Base-by-base conservation (phyloP, 768 basidiomycete genomes). In the Mycena venus region DNA sequence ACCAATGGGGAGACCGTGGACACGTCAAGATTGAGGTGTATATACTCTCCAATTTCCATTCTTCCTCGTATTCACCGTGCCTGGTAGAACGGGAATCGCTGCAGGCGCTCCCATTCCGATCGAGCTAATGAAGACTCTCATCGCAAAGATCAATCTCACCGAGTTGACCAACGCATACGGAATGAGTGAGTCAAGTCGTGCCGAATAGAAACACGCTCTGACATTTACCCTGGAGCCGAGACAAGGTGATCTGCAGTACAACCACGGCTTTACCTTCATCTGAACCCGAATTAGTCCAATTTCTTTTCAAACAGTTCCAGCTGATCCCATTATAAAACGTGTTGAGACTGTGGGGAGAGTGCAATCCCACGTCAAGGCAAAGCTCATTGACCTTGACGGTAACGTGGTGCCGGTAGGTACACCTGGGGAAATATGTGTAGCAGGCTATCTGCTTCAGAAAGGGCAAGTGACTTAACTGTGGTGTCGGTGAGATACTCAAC, bases 101-200 rank as follows among this genome's bases (percentile, higher is more conserved):
- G 93, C 94, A 12, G 95, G 95, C 2, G 92, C 94, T 0, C 88
- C 94, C 0, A 85, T 96, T 38, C 95, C 95, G 8, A 95, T 93
- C 44, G 91, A 94, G 60, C 83, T 96, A 55, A 96, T 96, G 95
- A 91, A 87, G 74, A 88, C 86, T 44, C 86, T 96, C 34, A 94
- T 94, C 23, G 80, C 85, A 25, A 90, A 91, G 77, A 77, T 96
- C 68, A 93, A 95, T 77, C 80, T 96, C 44, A 86, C 79, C 6
- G 93, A 95, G 51, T 82, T 96, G 47, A 95, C 95, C 0, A 92
- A 90, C 70, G 94, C 92, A 14, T 96, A 95, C 82, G 95, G 95
- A 69, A 96, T 96, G 95, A 96, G 95, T 96, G 74, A 72, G 93
- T 88, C 27, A 55, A 55, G 12, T 31, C 27, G 19, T 40, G 3